Evolutionary conservation across 176 grass and related monocot species (phyloP).

Genomic region (Urochloa ruziziensis): DNA sequence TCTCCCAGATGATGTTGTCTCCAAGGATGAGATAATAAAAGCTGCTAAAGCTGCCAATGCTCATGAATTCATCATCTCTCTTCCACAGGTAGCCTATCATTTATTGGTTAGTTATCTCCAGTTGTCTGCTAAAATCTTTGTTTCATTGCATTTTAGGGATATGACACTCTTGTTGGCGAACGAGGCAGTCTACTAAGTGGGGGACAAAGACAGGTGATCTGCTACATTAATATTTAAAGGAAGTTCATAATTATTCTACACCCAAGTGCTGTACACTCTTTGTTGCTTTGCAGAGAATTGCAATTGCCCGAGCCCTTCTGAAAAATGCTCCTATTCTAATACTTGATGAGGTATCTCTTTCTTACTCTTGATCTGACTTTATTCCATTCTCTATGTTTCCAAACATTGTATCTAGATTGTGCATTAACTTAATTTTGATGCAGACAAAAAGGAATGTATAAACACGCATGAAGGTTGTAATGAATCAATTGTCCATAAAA

Average conservation of each 20-base stretch:
- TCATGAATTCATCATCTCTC: conserved; percentile 96
- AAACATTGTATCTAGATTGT: not conserved
- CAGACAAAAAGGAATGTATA: not conserved
- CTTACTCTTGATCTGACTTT: conserved; percentile 10
- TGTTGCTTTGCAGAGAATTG: conserved; percentile 68
- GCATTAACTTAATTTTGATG: not conserved
- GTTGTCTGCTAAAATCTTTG: conserved; percentile 13
- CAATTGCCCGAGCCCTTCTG: conserved; percentile 87
- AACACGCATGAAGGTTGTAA: not conserved
- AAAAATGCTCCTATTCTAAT: conserved; percentile 94
- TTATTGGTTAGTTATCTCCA: not conserved
- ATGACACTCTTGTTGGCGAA: conserved; percentile 89
- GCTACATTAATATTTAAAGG: not conserved
- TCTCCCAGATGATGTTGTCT: conserved; percentile 86
- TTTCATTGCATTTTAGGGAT: conserved; percentile 58
- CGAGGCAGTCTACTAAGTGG: conserved; percentile 89
- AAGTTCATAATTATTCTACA: not conserved
- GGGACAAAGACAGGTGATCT: conserved; percentile 90
- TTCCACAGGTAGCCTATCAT: conserved; percentile 68
- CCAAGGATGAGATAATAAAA: conserved; percentile 95
- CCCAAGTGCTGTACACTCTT: not conserved
- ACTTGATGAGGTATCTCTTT: conserved; percentile 85
- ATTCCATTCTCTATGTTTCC: not conserved
- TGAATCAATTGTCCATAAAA: not conserved
- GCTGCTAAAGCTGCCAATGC: conserved; percentile 97